phyloP scores from a whole-genome alignment of 2,329 filamentous ascomycete species.

The Neodidymelliopsis sp. region DNA sequence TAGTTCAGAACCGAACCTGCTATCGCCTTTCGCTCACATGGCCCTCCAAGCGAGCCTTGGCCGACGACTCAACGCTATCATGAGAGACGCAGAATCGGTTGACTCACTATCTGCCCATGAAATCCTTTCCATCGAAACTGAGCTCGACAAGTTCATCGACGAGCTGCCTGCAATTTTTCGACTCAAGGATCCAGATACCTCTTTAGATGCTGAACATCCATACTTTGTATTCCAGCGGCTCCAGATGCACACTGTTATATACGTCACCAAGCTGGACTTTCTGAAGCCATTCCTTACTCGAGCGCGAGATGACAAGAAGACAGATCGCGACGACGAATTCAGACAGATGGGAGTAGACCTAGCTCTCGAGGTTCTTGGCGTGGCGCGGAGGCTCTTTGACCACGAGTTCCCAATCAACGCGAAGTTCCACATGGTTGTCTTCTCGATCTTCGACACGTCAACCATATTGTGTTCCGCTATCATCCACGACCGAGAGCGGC shows the following conservation, averaged over 20 bases:
- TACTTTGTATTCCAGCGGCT: slow-evolving; percentile 58
- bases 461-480: slow-evolving; percentile 61
- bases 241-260: slow-evolving; percentile 55
- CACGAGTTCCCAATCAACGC: slow-evolving; percentile 56
- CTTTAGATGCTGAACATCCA: slow-evolving; percentile 51
- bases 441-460: slow-evolving; percentile 61
- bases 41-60: slow-evolving; percentile 52
- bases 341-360: slow-evolving; percentile 55
- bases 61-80: slow-evolving; percentile 35
- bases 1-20: slow-evolving; percentile 44
- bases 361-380: slow-evolving; percentile 53
- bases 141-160: slow-evolving; percentile 54
- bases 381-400: slow-evolving; percentile 54
- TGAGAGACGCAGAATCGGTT: slow-evolving; percentile 28
- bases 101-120: slow-evolving; percentile 30
- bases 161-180: slow-evolving; percentile 54
- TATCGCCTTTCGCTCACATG: slow-evolving; percentile 56
- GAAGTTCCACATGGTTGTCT: slow-evolving; percentile 60
- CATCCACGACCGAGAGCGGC: slow-evolving; percentile 57
- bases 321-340: slow-evolving; percentile 48
- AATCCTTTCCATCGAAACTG: slow-evolving; percentile 39
- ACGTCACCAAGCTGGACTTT: slow-evolving; percentile 57
- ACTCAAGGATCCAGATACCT: slow-evolving; percentile 52
- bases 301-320: slow-evolving; percentile 34
- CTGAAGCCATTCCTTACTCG: slow-evolving; percentile 57